Evolutionary conservation across 2,329 filamentous ascomycete species (phyloP).

Genomic region (Didymella pomorum): DNA sequence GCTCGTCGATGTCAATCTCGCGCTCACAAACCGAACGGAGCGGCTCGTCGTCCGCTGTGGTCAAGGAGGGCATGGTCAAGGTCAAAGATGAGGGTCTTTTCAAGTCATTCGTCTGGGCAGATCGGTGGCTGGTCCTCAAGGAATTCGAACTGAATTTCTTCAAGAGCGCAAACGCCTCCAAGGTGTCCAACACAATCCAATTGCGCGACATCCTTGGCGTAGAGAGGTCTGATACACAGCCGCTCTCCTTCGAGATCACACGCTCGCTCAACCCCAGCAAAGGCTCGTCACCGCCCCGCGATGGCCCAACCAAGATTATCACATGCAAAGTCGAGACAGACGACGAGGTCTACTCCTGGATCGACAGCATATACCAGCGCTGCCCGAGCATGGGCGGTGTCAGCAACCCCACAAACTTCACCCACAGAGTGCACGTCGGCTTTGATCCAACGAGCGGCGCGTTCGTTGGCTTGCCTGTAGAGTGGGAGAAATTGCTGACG

Average conservation of each 20-base stretch:
- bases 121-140: slow-evolving; percentile 88
- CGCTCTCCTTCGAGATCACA: slow-evolving; percentile 93
- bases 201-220: slow-evolving; percentile 90
- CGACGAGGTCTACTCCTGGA: slow-evolving; percentile 98
- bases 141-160: slow-evolving; percentile 95
- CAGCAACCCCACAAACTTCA: slow-evolving; percentile 98
- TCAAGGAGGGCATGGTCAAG: slow-evolving; percentile 75
- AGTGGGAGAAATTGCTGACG: slow-evolving; percentile 97
- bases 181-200: slow-evolving; percentile 83
- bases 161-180: slow-evolving; percentile 83
- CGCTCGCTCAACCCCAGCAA: slow-evolving; percentile 67
- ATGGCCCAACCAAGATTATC: slow-evolving; percentile 81
- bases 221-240: slow-evolving; percentile 87
- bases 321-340: slow-evolving; percentile 95
- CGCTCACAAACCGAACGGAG: slow-evolving; percentile 54
- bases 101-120: slow-evolving; percentile 82
- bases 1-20: slow-evolving; percentile 51
- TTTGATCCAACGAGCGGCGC: slow-evolving; percentile 95
- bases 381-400: slow-evolving; percentile 98
- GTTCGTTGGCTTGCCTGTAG: slow-evolving; percentile 90
- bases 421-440: slow-evolving; percentile 94
- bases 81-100: slow-evolving; percentile 93
- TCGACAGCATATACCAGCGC: slow-evolving; percentile 95
- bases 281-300: slow-evolving; percentile 75
- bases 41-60: slow-evolving; percentile 46